phyloP scores from a whole-genome alignment of 2,329 filamentous ascomycete genomes.

The Calcarisporium arbuscula region DNA sequence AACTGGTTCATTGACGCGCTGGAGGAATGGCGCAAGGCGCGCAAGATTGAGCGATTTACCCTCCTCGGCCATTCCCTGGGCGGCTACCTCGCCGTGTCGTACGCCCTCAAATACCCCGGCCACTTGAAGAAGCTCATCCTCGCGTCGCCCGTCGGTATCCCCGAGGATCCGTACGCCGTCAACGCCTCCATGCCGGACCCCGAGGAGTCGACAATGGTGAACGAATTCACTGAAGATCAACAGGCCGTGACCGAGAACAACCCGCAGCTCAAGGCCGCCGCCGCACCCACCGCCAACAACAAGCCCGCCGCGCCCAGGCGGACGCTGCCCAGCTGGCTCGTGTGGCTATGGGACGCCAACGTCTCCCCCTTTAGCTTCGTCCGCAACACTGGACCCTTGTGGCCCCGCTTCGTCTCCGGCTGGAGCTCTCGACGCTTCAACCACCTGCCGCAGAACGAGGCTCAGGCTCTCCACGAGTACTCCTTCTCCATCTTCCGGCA shows the following conservation, averaged over 20 bases:
- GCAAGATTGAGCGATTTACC: conserved; percentile 88
- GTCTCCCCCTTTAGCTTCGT: conserved; percentile 91
- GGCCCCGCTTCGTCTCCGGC: conserved; percentile 84
- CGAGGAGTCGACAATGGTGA: conserved; percentile 62
- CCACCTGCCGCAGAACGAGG: conserved; percentile 74
- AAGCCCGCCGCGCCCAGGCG: conserved; percentile 32
- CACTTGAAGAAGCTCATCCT: conserved; percentile 93
- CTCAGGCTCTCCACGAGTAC: conserved; percentile 83
- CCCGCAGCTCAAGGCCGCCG: conserved; percentile 16
- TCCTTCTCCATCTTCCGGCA: conserved; percentile 92
- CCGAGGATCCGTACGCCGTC: conserved; percentile 87
- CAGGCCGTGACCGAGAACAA: conserved; percentile 33
- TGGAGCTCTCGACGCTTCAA: conserved; percentile 94
- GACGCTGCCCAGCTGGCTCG: conserved; percentile 76
- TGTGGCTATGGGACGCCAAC: conserved; percentile 95
- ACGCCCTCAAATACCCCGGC: conserved; percentile 93
- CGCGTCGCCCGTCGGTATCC: conserved; percentile 88
- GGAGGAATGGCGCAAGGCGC: conserved; percentile 88
- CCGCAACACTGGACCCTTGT: conserved; percentile 80
- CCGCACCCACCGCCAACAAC: conserved; percentile 33
- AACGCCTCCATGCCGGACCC: conserved; percentile 75
- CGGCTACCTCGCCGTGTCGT: conserved; percentile 90
- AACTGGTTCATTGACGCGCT: conserved; percentile 93
- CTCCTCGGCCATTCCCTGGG: conserved; percentile 89
- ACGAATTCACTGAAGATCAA: conserved; percentile 76